phyloP scores from a whole-genome alignment of 306 rosid genomes.

The Cucurbita pepo region DNA sequence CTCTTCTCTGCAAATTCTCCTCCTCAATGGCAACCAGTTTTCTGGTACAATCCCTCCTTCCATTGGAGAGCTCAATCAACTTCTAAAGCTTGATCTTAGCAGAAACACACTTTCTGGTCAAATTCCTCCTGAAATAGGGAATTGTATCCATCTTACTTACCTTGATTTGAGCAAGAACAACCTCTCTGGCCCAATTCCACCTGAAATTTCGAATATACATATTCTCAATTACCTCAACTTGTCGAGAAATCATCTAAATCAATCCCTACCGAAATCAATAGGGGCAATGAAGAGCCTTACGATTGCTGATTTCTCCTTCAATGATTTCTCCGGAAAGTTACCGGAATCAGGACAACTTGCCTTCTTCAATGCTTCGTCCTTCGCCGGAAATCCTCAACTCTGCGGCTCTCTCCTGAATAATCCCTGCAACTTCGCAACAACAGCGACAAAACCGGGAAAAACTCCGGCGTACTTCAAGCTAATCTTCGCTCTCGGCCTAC shows the following conservation, averaged over 20 bases:
- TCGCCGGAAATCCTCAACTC: constrained; percentile 67
- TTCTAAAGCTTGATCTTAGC: constrained; percentile 55
- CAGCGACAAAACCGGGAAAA: constrained; percentile 14
- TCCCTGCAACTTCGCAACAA: constrained; percentile 50
- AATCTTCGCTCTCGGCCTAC: constrained; percentile 54
- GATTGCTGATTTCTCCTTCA: constrained; percentile 85
- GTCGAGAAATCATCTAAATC: constrained; percentile 66
- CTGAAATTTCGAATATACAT: constrained; percentile 43
- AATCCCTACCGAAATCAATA: constrained; percentile 52
- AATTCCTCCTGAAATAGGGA: constrained; percentile 46
- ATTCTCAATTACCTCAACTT: constrained; percentile 66
- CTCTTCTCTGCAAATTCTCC: constrained; percentile 50
- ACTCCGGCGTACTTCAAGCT: constrained; percentile 36
- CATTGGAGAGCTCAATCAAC: constrained; percentile 42
- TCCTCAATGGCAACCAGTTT: constrained; percentile 50
- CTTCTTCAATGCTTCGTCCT: constrained; percentile 62
- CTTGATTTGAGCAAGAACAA: constrained; percentile 88
- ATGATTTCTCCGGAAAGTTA: constrained; percentile 54
- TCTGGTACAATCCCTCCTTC: constrained; percentile 70
- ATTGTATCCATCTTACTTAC: constrained; percentile 45
- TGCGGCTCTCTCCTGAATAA: constrained; percentile 55
- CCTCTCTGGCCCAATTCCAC: constrained; percentile 60
- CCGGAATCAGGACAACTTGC: constrained; percentile 75
- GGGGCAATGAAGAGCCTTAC: constrained; percentile 75
- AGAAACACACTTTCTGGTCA: constrained; percentile 39